These are phyloP conservation scores for Cyclotella choctawhatcheeana DNA, from an alignment of 108 stramenopile genomes.

Conservation along the genomic window DNA sequence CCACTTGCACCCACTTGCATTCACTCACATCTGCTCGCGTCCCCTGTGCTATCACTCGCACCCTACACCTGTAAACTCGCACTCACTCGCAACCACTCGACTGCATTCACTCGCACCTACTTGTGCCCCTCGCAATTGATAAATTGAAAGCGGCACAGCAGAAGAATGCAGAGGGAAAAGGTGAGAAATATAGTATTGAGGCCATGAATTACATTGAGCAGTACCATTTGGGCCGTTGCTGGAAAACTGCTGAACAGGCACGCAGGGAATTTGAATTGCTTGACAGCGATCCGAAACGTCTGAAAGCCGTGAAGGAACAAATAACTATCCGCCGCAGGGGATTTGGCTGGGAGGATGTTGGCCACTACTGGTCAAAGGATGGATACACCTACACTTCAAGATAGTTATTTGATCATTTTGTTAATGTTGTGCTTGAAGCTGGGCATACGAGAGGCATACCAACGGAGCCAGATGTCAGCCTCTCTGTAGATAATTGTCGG, in stretches of 20 bases:
- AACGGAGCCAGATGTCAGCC: not conserved
- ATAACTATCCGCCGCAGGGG: slow-evolving; percentile 26
- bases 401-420: slow-evolving; percentile 8
- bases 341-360: slow-evolving; percentile 25
- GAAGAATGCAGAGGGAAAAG: not conserved
- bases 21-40: too few species aligned
- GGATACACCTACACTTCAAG: slow-evolving; percentile 2
- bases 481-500: not conserved
- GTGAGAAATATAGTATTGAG: slow-evolving; percentile 16
- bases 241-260: slow-evolving; percentile 15
- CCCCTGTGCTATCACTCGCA: too few species aligned
- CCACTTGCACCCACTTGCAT: too few species aligned
- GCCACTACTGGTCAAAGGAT: slow-evolving; percentile 28
- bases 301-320: slow-evolving; percentile 32
- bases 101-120: too few species aligned
- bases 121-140: too few species aligned
- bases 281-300: slow-evolving; percentile 15
- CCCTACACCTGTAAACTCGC: too few species aligned
- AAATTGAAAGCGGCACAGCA: too few species aligned
- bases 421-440: not conserved
- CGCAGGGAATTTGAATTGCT: not conserved
- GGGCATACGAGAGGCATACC: not conserved
- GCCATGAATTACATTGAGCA: slow-evolving; percentile 23
- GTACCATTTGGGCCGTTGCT: slow-evolving; percentile 28
- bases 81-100: too few species aligned